Evolutionary conservation across 257 asterid genomes (phyloP), one percentile per base, ranked within the genome.

Genomic region (Solanum boliviense): DNA sequence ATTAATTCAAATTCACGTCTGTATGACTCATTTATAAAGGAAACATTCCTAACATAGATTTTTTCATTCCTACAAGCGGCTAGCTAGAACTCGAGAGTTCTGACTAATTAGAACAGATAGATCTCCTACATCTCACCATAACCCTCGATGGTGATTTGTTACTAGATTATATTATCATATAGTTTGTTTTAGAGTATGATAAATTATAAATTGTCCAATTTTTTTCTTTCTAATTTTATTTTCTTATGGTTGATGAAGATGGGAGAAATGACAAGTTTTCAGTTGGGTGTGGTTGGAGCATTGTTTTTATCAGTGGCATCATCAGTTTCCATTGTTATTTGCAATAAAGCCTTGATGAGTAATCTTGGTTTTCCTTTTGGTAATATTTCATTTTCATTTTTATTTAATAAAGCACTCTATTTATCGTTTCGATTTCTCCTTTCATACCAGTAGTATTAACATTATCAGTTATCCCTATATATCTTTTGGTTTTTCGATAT

Each of bases 271-370:
- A 81, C 94, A 32, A 91, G 95, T n/a, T 92, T 91, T 87, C 98
- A 94, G 65, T 87, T 94, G 90, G 98, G 98, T 5, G 96, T 95
- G 4, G 89, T 95, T 11, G 95, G 98, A n/a, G 98, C 98, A 68
- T 68, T 95, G 72, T 92, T 93, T 84, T 95, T 95, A 6, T 94
- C 98, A 0, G 98, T 95, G 88, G 98, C 98, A 84, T 95, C 98
- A 48, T 95, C 98, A 3, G 98, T 95, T 5, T 95, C 98, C 83
- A 95, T 95, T 86, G 98, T 95, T 87, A 94, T 95, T 88, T 95
- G 98, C 92, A 95, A 95, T 92, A 95, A 95, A 88, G 98, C 98
- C 88, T 89, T 95, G 91, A 95, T 95, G 98, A 94, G 95, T 84
- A 94, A 95, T 92, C 98, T 95, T 89, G 98, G 97, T 52, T 95